These are phyloP conservation scores for Sarocladium brachiariae DNA, from an alignment of 2,329 filamentous ascomycete species.

Conservation along the genomic window DNA sequence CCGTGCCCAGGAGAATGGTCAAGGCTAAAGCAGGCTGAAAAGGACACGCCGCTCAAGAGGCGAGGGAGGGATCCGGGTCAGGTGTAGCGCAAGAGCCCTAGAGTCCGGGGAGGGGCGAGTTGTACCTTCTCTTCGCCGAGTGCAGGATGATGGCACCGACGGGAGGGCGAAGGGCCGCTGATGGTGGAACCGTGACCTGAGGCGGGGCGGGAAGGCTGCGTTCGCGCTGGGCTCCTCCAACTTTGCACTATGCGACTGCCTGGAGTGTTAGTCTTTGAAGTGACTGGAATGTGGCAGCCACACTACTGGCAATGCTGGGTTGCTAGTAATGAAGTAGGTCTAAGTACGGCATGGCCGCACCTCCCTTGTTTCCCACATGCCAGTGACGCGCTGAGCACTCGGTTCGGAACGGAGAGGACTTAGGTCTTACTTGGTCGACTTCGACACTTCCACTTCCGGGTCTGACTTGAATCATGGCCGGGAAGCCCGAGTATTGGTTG, in stretches of 20 bases:
- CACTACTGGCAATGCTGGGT: constrained; percentile 5
- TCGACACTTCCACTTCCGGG: background rate
- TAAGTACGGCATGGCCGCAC: constrained; percentile 7
- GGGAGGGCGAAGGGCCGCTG: constrained; percentile 7
- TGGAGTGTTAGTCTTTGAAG: constrained; percentile 2
- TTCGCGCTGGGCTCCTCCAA: background rate
- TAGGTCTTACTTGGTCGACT: too few relatives aligned
- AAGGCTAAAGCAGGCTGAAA: constrained; percentile 11
- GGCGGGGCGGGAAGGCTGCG: constrained; percentile 9
- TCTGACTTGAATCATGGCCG: background rate
- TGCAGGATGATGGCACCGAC: constrained; percentile 7
- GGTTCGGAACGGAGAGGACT: background rate
- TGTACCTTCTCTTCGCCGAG: background rate
- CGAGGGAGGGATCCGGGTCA: background rate
- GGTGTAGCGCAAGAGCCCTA: constrained; percentile 4
- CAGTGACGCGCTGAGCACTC: background rate
- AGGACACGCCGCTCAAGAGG: background rate
- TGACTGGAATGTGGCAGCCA: constrained; percentile 10
- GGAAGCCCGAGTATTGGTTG: background rate
- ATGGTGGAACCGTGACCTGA: constrained; percentile 6
- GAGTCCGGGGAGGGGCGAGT: constrained; percentile 9
- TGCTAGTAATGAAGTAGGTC: background rate
- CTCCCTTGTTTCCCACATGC: constrained; percentile 8
- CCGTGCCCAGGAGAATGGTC: constrained; percentile 25
- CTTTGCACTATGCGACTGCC: background rate